Base-by-base conservation (phyloP, 768 basidiomycete species). In the Infundibulicybe gibba region DNA sequence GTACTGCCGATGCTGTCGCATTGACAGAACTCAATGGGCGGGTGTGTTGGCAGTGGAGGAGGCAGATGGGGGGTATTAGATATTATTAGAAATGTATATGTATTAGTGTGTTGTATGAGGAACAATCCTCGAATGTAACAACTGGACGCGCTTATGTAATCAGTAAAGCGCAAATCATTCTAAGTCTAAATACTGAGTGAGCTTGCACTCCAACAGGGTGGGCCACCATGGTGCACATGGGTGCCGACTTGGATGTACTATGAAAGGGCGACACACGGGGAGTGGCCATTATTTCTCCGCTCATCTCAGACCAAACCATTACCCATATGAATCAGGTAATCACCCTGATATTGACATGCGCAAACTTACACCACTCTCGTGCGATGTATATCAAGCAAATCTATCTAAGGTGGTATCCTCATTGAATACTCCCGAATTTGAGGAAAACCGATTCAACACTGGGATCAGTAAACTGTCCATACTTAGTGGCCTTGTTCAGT, bases 211-310 rank as follows among this genome's bases (percentile, higher is more conserved):
- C n/a, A n/a, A n/a, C n/a, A n/a, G n/a, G n/a, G n/a, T n/a, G n/a
- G n/a, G n/a, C 1, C 64, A 67, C 43, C 49, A 54, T 5, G 65
- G 66, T 1, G 49, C 53, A 9, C 51, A 59, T 37, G 67, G 64
- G 0, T 79, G 75, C 43, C 57, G 58, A 0, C 15, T 68, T 6
- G 61, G 56, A 30, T 72, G 68, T 48, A 33, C 49, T 2, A 20
- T 68, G 1, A 52, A 43, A 19, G 63, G 67, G 12, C 56, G 58
- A 2, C 55, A 53, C n/a, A 70, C 39, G 11, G 49, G 42, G 1
- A 53, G 11, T 0, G 31, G 44, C 1, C 58, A 62, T 20, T 70
- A 69, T 42, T 68, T 61, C 43, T 63, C 64, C 0, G 56, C 52
- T 1, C 51, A 54, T 2, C 46, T 48, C 3, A 54, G 43, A 17